phyloP scores from a whole-genome alignment of 768 basidiomycete genomes.

The Butyriboletus loyo region DNA sequence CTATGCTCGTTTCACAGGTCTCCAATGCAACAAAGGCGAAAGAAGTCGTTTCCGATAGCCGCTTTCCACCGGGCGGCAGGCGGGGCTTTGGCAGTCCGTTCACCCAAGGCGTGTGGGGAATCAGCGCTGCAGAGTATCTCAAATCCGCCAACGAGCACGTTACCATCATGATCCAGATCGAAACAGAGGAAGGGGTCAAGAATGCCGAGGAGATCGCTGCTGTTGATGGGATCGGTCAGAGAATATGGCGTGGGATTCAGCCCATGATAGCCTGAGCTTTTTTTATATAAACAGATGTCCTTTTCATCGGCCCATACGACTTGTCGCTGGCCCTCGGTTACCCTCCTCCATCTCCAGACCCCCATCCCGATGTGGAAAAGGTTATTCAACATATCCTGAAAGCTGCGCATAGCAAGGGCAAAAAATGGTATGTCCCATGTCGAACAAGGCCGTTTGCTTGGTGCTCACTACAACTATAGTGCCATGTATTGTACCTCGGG shows the following conservation, averaged over 20 bases:
- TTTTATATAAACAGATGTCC: conserved; percentile 35
- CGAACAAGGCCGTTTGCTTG: not conserved
- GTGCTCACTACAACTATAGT: conserved; percentile 25
- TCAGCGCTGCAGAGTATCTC: conserved; percentile 51
- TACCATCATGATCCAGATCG: conserved; percentile 64
- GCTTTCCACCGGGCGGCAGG: conserved; percentile 60
- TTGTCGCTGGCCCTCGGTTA: conserved; percentile 62
- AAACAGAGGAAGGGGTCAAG: conserved; percentile 55
- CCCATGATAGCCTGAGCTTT: not conserved
- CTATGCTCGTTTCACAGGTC: conserved; percentile 34
- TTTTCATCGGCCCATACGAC: conserved; percentile 69
- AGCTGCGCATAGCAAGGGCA: conserved; percentile 49
- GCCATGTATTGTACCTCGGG: conserved; percentile 50
- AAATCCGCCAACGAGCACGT: conserved; percentile 52
- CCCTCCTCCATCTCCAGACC: conserved; percentile 59
- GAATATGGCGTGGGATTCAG: not conserved
- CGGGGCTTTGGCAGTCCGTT: conserved; percentile 67
- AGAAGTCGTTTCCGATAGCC: conserved; percentile 53
- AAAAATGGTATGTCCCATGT: conserved; percentile 55
- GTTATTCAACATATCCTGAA: conserved; percentile 53
- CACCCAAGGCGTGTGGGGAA: conserved; percentile 56
- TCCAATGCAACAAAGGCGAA: conserved; percentile 55
- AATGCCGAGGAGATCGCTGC: conserved; percentile 58
- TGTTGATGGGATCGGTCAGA: conserved; percentile 60
- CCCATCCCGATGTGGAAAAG: conserved; percentile 60